Conservation (phyloP, 2,329 filamentous ascomycete species). For the Neophaeococcomyces aloes region DNA sequence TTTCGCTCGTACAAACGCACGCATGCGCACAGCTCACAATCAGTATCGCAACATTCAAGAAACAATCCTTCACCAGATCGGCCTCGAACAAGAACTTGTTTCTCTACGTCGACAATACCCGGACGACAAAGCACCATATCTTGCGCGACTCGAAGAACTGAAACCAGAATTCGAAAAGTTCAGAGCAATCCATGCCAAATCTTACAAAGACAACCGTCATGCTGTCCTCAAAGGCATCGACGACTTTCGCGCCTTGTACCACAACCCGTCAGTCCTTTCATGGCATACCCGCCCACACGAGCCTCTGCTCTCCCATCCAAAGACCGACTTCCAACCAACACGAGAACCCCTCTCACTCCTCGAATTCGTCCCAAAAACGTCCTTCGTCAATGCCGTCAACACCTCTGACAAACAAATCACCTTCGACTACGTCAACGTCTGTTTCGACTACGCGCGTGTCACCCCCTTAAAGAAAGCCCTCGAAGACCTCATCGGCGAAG, state of each 20-base stretch:
- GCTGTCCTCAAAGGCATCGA: constrained; percentile 19
- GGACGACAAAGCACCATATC: constrained; percentile 2
- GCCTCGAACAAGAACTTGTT: constrained; percentile 2
- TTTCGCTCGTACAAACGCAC: not conserved
- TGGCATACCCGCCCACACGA: constrained; percentile 18
- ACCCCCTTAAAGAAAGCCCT: constrained; percentile 5
- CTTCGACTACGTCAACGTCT: constrained; percentile 14
- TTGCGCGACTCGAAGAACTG: constrained; percentile 1
- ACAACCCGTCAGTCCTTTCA: constrained; percentile 11
- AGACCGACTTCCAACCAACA: constrained; percentile 14
- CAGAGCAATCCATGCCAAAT: not conserved
- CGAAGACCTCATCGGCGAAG: constrained; percentile 11
- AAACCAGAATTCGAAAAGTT: not conserved
- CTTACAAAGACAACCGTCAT: constrained; percentile 10
- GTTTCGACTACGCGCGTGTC: constrained; percentile 5
- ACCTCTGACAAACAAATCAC: constrained; percentile 16
- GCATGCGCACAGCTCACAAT: constrained; percentile 1
- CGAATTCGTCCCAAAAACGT: constrained; percentile 47
- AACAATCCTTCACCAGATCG: not conserved
- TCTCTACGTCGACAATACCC: not conserved
- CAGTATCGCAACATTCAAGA: not conserved
- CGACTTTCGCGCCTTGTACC: constrained; percentile 16
- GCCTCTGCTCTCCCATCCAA: constrained; percentile 14
- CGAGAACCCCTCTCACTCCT: constrained; percentile 21
- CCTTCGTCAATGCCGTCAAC: constrained; percentile 45